Evolutionary conservation across 129 eudicot genomes (phyloP), one percentile per base, ranked within the genome.

Genomic region (Chrysanthemum lavandulifolium): DNA sequence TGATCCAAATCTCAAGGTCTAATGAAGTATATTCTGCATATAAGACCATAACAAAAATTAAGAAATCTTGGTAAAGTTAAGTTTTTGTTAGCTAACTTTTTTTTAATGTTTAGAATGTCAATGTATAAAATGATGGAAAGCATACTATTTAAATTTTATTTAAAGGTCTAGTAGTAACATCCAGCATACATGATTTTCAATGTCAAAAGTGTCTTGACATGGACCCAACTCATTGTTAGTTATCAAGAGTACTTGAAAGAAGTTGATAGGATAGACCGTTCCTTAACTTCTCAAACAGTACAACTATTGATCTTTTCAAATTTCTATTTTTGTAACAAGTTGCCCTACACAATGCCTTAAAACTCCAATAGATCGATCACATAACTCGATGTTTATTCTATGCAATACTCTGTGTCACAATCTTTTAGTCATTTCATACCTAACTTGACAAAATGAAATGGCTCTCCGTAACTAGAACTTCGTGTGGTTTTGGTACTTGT

Each of bases 381-480:
- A 61, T 69, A 60, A 61, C 53, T 19, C 18, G 45, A 61, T 31
- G 51, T 69, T 48, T 47, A 50, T 61, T 61, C 70, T 29, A 31
- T 53, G 51, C 54, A 48, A 5, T 15, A 64, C n/a, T 43, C 7
- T 0, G 53, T 33, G 78, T 53, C 63, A 74, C 16, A 65, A 65
- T 71, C 78, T 49, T 71, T 54, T 14, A 64, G 82, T 78, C 82
- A 33, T 55, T 55, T 78, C 82, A 23, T 78, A 64, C 82, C 82
- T 71, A 78, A 78, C 82, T 65, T 78, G 8, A 70, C 14, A 55
- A 63, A 64, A 64, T 71, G 33, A 56, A 78, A 65, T n/a, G 77
- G 61, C 53, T 78, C 73, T 65, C 77, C 68, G 72, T 72, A 64
- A 63, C 67, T 64, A 72, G 73, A 78, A 78, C 62, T 64, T 61